phyloP scores from a whole-genome alignment of 2,329 filamentous ascomycete genomes.

The Furcasterigmium furcatum region DNA sequence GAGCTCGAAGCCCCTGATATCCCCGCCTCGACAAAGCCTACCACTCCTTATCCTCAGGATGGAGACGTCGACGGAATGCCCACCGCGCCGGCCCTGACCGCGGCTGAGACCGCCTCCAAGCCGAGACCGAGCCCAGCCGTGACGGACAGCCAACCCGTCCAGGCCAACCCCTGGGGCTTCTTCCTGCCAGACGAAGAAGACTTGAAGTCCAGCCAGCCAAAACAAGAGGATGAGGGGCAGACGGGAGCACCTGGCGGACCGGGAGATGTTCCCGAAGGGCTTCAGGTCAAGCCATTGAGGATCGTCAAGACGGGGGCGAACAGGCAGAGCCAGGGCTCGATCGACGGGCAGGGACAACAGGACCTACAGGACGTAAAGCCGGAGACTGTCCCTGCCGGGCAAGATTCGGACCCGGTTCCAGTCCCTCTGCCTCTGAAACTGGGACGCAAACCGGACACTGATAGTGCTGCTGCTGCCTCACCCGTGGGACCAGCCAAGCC shows the following conservation, averaged over 20 bases:
- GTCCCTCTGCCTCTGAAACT: too few species aligned
- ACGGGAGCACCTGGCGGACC: too few species aligned
- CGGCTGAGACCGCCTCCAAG: background rate
- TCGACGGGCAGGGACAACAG: too few species aligned
- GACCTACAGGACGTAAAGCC: too few species aligned
- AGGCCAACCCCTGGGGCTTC: constrained; percentile 15
- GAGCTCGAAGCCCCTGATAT: constrained; percentile 10
- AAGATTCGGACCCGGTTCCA: too few species aligned
- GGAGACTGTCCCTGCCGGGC: too few species aligned
- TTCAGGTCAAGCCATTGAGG: constrained; percentile 7
- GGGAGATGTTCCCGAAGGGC: background rate
- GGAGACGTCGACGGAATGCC: constrained; percentile 4
- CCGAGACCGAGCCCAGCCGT: background rate
- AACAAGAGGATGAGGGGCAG: background rate
- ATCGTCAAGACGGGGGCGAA: constrained; percentile 9
- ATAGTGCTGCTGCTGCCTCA: too few species aligned
- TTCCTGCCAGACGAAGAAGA: constrained; percentile 7
- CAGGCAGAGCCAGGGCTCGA: background rate
- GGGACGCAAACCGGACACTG: too few species aligned
- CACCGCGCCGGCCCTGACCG: constrained; percentile 1
- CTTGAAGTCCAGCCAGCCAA: background rate
- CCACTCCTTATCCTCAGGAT: background rate
- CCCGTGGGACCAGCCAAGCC: background rate
- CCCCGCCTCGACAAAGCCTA: constrained; percentile 1
- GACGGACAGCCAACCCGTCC: background rate